phyloP scores from a whole-genome alignment of 2,329 filamentous ascomycete genomes.

The Gnomoniopsis sp. region DNA sequence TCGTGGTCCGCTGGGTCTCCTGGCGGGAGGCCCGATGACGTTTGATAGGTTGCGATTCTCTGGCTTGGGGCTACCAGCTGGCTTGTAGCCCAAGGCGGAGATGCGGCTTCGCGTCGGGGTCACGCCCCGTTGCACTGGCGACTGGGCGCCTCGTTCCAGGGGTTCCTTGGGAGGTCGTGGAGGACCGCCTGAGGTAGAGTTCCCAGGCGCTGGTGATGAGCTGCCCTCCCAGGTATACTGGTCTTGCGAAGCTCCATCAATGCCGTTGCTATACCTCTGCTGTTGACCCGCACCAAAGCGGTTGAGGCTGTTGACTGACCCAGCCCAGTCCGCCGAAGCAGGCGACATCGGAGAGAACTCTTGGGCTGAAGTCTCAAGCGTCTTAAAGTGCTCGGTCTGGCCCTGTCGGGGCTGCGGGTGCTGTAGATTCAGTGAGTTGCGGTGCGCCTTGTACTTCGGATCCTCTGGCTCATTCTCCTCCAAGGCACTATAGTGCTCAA shows the following conservation, averaged over 20 bases:
- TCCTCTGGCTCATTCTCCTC: constrained; percentile 47
- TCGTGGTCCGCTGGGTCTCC: constrained; percentile 55
- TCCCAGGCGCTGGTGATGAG: constrained; percentile 36
- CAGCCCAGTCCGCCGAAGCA: constrained; percentile 56
- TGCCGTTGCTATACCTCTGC: constrained; percentile 43
- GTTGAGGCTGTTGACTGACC: constrained; percentile 57
- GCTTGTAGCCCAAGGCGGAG: constrained; percentile 30
- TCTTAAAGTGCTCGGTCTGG: constrained; percentile 70
- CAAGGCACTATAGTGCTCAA: constrained; percentile 33
- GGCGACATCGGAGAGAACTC: constrained; percentile 62
- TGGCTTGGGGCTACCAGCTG: constrained; percentile 47
- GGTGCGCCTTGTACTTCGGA: constrained; percentile 78
- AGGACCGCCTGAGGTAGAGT: constrained; percentile 34
- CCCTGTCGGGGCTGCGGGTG: constrained; percentile 76
- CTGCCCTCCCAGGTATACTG: constrained; percentile 23
- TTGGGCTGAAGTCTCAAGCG: constrained; percentile 69
- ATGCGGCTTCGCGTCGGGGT: constrained; percentile 45
- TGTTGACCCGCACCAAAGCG: constrained; percentile 40
- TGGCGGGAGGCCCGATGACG: constrained; percentile 47
- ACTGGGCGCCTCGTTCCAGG: constrained; percentile 34
- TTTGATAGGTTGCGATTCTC: constrained; percentile 57
- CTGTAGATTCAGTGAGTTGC: constrained; percentile 75
- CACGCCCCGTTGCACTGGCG: constrained; percentile 32
- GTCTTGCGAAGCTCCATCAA: constrained; percentile 29
- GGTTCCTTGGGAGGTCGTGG: constrained; percentile 63